phyloP scores from a whole-genome alignment of 768 basidiomycete genomes.

The Lepiota brunneoincarnata region DNA sequence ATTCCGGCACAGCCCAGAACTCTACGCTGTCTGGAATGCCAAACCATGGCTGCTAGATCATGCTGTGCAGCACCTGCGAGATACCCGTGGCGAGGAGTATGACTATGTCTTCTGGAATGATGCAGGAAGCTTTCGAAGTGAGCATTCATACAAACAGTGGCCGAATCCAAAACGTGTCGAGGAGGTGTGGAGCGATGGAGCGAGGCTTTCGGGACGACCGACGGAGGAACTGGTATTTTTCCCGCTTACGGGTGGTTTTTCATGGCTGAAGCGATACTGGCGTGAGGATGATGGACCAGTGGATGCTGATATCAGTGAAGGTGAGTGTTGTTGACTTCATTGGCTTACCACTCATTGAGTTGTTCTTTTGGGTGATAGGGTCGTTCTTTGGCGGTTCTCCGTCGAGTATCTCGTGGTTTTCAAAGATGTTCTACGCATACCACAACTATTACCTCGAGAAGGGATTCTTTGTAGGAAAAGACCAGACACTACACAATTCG shows the following conservation, averaged over 20 bases:
- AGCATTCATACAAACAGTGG: conserved; percentile 46
- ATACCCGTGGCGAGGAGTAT: conserved; percentile 29
- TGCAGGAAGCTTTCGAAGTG: conserved; percentile 47
- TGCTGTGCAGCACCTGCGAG: conserved; percentile 28
- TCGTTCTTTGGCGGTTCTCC: conserved; percentile 57
- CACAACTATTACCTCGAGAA: conserved; percentile 48
- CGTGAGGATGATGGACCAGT: conserved; percentile 45
- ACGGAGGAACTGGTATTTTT: conserved; percentile 49
- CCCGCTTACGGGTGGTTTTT: conserved; percentile 38
- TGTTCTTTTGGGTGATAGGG: conserved; percentile 27
- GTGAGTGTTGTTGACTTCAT: conserved; percentile 23
- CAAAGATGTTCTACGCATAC: conserved; percentile 42
- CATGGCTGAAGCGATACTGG: conserved; percentile 32
- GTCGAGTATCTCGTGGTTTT: conserved; percentile 42
- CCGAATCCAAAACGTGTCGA: conserved; percentile 40
- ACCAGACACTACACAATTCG: conserved; percentile 49
- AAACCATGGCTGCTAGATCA: conserved; percentile 50
- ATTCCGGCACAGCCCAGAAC: conserved; percentile 38
- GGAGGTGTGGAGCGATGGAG: conserved; percentile 36
- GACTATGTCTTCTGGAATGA: conserved; percentile 61
- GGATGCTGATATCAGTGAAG: conserved; percentile 50
- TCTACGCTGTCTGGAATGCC: conserved; percentile 56
- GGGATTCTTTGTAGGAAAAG: conserved; percentile 55
- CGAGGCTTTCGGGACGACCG: conserved; percentile 22
- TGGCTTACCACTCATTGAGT: not conserved